phyloP scores from a whole-genome alignment of 148 eudicot genomes.

The Amaranthus hypochondriacus region DNA sequence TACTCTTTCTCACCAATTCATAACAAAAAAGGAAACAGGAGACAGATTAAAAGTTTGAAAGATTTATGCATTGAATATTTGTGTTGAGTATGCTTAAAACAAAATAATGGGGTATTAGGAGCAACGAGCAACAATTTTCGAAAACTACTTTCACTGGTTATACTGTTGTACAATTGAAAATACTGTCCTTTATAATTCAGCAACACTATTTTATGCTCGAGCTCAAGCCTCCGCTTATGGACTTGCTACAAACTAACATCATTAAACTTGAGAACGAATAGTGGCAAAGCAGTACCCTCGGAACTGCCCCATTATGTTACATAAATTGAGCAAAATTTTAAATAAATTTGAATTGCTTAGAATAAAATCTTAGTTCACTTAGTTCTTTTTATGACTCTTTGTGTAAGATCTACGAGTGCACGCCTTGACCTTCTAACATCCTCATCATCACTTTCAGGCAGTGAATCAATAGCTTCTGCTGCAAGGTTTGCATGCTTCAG shows the following conservation, averaged over 20 bases:
- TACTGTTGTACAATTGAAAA: no score
- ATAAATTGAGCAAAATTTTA: constrained; percentile 4
- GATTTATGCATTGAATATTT: no score
- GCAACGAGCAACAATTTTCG: no score
- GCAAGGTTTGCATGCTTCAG: constrained; percentile 73
- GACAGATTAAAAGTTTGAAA: no score
- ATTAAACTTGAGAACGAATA: constrained; percentile 10
- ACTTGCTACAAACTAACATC: not conserved
- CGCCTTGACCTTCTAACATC: constrained; percentile 75
- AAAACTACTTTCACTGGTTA: no score
- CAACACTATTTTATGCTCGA: not conserved
- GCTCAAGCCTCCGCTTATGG: not conserved
- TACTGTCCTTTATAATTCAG: no score
- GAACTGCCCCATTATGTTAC: constrained; percentile 10
- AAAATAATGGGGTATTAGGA: no score
- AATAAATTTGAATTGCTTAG: not conserved
- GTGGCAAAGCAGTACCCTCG: not conserved
- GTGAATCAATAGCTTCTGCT: constrained; percentile 66
- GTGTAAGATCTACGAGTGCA: constrained; percentile 79
- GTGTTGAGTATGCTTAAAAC: no score
- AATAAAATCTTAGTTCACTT: constrained; percentile 37
- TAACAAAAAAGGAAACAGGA: no score
- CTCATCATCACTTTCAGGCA: constrained; percentile 67
- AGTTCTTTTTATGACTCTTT: constrained; percentile 73
- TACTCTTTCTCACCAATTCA: no score